Base-by-base conservation (phyloP, 441 rosid species). In the Biscutella laevigata region DNA sequence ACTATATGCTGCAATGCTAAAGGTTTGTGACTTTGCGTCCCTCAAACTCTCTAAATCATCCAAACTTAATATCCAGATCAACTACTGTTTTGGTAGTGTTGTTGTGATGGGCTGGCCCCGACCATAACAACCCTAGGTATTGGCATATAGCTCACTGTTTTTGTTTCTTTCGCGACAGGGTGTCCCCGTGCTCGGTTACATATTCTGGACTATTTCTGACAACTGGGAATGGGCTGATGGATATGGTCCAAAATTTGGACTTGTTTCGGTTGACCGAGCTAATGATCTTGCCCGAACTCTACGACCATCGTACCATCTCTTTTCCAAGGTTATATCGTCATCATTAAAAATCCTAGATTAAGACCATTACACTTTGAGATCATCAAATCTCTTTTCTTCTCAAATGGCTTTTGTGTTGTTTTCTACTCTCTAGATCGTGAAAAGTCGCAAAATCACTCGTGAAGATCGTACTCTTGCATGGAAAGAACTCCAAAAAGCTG, bases 141-240 rank as follows among this genome's bases (percentile, higher is more conserved):
- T 33, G 64, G 42, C 49, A 21, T 65, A 44, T 36, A 5, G 29
- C 55, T 65, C 47, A 65, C 53, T 53, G 26, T 58, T 43, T 57
- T 48, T 64, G 69, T 34, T 51, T 58, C 28, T 35, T 57, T 41
- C n/a, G 20, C 6, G 26, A 28, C 67, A 90, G 95, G 97, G 94
- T 49, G 81, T 90, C 36, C 92, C 82, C 12, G 83, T 86, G 59
- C 71, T 84, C 37, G 97, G 97, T 65, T 86, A 87, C 75, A 29
- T 87, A 6, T 91, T 91, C 66, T 91, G 98, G 98, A 91, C 98
- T 32, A 80, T 82, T 47, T 91, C 98, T 9, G 98, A 87, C 69
- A 91, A 91, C 49, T 91, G 98, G 96, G 98, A 91, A 70, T 87
- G 96, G 98, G 98, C 98, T 43, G 95, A 91, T 74, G 98, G 98